Base-by-base conservation (phyloP, 768 basidiomycete species). In the Daedaleopsis sinensis region DNA sequence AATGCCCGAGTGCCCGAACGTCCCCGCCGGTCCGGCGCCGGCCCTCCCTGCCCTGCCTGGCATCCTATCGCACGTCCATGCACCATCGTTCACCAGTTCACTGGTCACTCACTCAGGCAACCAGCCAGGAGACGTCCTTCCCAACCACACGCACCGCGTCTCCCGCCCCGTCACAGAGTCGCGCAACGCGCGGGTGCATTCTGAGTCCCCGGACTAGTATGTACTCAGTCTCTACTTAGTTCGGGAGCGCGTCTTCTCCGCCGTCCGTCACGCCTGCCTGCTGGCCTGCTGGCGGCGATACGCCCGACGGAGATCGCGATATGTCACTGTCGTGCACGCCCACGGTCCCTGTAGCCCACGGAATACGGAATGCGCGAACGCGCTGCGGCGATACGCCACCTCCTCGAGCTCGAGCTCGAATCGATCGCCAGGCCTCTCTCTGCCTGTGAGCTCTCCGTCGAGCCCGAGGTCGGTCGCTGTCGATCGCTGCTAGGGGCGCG, bases 241-340 rank as follows among this genome's bases (percentile, higher is more conserved):
- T 42, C 11, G 39, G 13, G 39, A 18, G 39, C 18, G 39, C 13
- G 39, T 42, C 39, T 42, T 42, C 39, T 42, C 39, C 39, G 39
- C 39, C 44, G 44, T 9, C 21, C 16, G 44, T 10, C 44, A n/a
- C 42, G 47, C 8, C 47, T 27, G 23, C 23, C 47, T 49, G 19
- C 21, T 21, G 23, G 11, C 19, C 11, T 47, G n/a, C 46, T 19
- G 15, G 46, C 23, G 16, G 39, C 21, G 21, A 24, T 13, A 46
- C 24, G 55, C 49, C 37, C 42, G 39, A 55, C 55, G 55, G 52
- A 61, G 60, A 61, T 56, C 60, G 38, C 42, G n/a, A n/a, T n/a
- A n/a, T n/a, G n/a, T n/a, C n/a, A n/a, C n/a, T n/a, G 59, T 60
- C 59, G 55, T 60, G 59, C 32, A 49, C 36, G 32, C 54, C 32